Evolutionary conservation across 2,329 filamentous ascomycete species (phyloP).

Genomic region (Fusarium siculi): DNA sequence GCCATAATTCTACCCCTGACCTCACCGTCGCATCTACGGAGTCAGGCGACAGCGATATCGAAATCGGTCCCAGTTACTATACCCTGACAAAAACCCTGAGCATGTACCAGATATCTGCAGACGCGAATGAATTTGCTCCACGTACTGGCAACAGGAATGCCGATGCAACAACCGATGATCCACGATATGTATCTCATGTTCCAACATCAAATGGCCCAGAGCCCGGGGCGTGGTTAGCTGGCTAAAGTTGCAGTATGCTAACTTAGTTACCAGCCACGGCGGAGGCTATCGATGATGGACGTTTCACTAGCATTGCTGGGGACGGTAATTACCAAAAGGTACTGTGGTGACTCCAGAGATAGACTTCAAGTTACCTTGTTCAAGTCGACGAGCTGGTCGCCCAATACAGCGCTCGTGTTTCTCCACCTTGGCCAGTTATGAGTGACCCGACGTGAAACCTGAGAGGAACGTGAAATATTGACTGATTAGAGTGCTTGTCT

Average conservation of each 20-base stretch:
- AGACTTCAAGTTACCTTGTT: neutral
- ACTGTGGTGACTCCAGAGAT: constrained; percentile 12
- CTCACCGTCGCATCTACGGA: constrained; percentile 17
- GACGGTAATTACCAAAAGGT: neutral
- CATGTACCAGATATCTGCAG: neutral
- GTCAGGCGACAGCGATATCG: constrained; percentile 3
- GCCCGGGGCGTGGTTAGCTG: constrained; percentile 20
- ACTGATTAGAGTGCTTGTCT: constrained; percentile 18
- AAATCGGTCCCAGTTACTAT: neutral
- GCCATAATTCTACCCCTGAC: constrained; percentile 3
- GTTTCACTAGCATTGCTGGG: constrained; percentile 22
- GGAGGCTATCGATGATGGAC: constrained; percentile 1
- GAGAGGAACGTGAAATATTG: constrained; percentile 35
- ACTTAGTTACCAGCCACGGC: neutral
- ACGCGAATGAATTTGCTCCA: neutral
- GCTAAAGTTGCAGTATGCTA: neutral
- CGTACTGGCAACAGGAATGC: constrained; percentile 13
- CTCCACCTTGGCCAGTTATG: constrained; percentile 22
- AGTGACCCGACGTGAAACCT: constrained; percentile 34
- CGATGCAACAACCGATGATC: neutral
- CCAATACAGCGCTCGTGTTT: constrained; percentile 15
- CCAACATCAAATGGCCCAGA: constrained; percentile 1
- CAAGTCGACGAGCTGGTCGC: constrained; percentile 8
- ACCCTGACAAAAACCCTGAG: neutral
- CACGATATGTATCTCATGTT: neutral